phyloP scores from a whole-genome alignment of 2,329 filamentous ascomycete species.

The Monilinia laxa region DNA sequence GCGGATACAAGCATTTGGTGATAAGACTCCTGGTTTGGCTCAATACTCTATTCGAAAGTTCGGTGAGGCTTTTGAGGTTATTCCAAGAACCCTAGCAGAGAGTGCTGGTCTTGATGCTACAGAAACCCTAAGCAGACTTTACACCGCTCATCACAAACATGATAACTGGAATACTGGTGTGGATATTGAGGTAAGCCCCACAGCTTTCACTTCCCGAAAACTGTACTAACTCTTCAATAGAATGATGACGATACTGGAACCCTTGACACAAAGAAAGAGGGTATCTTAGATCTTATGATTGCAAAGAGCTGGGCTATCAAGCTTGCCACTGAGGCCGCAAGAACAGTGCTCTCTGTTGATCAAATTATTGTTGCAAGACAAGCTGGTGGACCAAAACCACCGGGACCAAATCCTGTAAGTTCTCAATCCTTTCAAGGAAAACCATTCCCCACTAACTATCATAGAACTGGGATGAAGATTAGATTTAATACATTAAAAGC shows the following conservation, averaged over 20 bases:
- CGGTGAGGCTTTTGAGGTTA: constrained; percentile 95
- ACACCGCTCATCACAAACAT: constrained; percentile 87
- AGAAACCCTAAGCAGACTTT: constrained; percentile 89
- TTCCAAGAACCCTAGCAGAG: constrained; percentile 90
- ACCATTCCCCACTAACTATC: constrained; percentile 25
- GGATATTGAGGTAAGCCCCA: constrained; percentile 70
- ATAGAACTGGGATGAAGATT: constrained; percentile 44
- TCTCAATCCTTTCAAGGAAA: constrained; percentile 7
- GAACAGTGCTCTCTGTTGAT: constrained; percentile 93
- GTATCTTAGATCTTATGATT: constrained; percentile 88
- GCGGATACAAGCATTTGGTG: constrained; percentile 83
- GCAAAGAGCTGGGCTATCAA: constrained; percentile 97
- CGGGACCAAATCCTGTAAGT: constrained; percentile 75
- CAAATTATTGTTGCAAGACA: constrained; percentile 99
- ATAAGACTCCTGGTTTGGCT: constrained; percentile 87
- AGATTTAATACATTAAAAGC: constrained; percentile 36
- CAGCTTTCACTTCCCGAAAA: not conserved
- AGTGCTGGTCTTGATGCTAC: constrained; percentile 94
- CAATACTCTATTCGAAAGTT: constrained; percentile 98
- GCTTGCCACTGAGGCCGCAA: constrained; percentile 88
- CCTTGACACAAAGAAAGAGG: constrained; percentile 80
- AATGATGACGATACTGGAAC: constrained; percentile 78
- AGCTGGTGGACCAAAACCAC: constrained; percentile 95
- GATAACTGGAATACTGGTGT: constrained; percentile 90
- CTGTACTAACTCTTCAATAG: constrained; percentile 41